Evolutionary conservation across 495 filamentous ascomycete genomes (phyloP).

Genomic region (Coniosporium apollinis): DNA sequence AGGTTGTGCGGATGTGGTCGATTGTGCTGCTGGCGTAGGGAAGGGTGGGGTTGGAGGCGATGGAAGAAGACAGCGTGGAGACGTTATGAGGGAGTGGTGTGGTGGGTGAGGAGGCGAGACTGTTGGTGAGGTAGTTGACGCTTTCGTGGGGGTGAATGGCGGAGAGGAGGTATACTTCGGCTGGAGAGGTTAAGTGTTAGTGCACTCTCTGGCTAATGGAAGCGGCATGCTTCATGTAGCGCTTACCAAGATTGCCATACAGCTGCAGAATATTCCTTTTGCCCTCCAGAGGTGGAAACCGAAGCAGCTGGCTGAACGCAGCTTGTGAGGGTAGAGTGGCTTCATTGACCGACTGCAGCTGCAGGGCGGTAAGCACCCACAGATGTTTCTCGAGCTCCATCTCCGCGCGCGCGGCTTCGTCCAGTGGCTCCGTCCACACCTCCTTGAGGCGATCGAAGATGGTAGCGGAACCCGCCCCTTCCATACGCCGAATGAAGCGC

Average conservation of each 20-base stretch:
- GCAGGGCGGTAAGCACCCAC: slow-evolving; percentile 18
- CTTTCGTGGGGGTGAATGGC: slow-evolving; percentile 13
- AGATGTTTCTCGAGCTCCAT: slow-evolving; percentile 15
- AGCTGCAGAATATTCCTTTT: slow-evolving; percentile 15
- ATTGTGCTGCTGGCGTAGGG: slow-evolving; percentile 10
- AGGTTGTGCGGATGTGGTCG: slow-evolving; percentile 14
- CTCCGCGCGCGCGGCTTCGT: slow-evolving; percentile 12
- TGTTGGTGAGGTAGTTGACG: slow-evolving; percentile 13
- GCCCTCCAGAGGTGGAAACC: neutral
- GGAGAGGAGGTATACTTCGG: slow-evolving; percentile 14
- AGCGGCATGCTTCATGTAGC: neutral
- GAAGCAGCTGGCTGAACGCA: too few relatives aligned
- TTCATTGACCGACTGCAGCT: slow-evolving; percentile 10
- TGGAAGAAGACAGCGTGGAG: slow-evolving; percentile 8
- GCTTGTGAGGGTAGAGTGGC: neutral
- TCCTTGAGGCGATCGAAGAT: slow-evolving; percentile 17
- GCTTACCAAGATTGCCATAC: slow-evolving; percentile 16
- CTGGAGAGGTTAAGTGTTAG: neutral
- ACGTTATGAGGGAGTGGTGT: slow-evolving; percentile 13
- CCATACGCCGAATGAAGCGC: slow-evolving; percentile 18
- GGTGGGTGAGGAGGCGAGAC: slow-evolving; percentile 5
- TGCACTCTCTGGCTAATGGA: too few relatives aligned
- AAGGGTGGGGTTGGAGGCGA: slow-evolving; percentile 8
- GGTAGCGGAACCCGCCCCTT: slow-evolving; percentile 12
- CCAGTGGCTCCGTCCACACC: slow-evolving; percentile 13